Conservation (phyloP, 2,329 filamentous ascomycete species). For the Ophiostoma piceae region DNA sequence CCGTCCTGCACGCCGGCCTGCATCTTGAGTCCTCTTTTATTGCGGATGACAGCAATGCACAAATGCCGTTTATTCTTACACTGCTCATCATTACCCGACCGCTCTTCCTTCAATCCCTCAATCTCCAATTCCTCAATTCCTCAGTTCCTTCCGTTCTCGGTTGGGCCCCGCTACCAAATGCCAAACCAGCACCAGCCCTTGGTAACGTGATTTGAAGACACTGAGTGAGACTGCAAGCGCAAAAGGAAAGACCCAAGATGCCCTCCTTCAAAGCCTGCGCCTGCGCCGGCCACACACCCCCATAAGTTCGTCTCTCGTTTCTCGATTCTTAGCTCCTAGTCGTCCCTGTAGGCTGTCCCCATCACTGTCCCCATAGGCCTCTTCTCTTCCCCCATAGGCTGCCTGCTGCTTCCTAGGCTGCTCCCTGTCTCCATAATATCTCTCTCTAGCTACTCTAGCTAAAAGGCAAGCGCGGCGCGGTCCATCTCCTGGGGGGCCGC, state of each 20-base stretch:
- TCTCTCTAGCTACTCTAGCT: not conserved
- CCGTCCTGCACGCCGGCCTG: not conserved
- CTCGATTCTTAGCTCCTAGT: not conserved
- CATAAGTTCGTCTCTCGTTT: constrained; percentile 2
- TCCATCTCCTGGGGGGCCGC: constrained; percentile 27
- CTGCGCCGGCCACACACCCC: not conserved
- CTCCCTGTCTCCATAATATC: not conserved
- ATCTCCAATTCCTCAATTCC: constrained; percentile 19
- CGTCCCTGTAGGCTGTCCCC: not conserved
- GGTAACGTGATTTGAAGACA: not conserved
- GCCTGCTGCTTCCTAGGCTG: not conserved
- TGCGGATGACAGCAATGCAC: not conserved
- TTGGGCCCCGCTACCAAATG: constrained; percentile 23
- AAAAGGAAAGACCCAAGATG: not conserved
- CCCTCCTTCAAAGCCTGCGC: too few relatives aligned
- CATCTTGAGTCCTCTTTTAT: not conserved
- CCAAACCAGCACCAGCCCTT: not conserved
- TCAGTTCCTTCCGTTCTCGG: constrained; percentile 26
- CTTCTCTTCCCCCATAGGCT: not conserved
- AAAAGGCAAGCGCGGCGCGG: constrained; percentile 23
- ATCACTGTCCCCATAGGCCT: not conserved
- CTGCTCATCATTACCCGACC: constrained; percentile 26
- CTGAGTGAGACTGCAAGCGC: not conserved
- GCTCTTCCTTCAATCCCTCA: constrained; percentile 23
- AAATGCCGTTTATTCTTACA: not conserved